Percentiles rank a stretch among this genome's conserved stretches.
These are phyloP conservation scores for barrel medic (Medicago truncatula) DNA, from an alignment of 306 rosid species.

Conservation along the genomic window MtrunA17r5.0-ANR NC_053048.1:52577001-52577500, in stretches of 20 bases:
- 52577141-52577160: too few relatives aligned
- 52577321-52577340: conserved; percentile 27
- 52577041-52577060: conserved; percentile 33
- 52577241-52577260: conserved; percentile 27
- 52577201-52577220: conserved; percentile 29
- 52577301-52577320: conserved; percentile 25
- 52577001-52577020: conserved; percentile 35
- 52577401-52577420: conserved; percentile 16
- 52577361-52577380: conserved; percentile 12
- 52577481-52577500: conserved; percentile 94
- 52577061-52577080: background rate
- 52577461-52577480: conserved; percentile 98
- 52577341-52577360: conserved; percentile 28
- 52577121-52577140: conserved; percentile 30
- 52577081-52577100: conserved; percentile 27
- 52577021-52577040: background rate
- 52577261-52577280: conserved; percentile 17
- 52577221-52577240: conserved; percentile 6
- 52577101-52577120: conserved; percentile 9
- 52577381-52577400: conserved; percentile 28
- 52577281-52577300: conserved; percentile 26
- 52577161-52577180: conserved; percentile 7
- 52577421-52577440: conserved; percentile 30
- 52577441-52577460: conserved; percentile 77
- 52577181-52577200: conserved; percentile 30